Conservation (phyloP, 805 yeast species). For the Barnettozyma siamensis region DNA sequence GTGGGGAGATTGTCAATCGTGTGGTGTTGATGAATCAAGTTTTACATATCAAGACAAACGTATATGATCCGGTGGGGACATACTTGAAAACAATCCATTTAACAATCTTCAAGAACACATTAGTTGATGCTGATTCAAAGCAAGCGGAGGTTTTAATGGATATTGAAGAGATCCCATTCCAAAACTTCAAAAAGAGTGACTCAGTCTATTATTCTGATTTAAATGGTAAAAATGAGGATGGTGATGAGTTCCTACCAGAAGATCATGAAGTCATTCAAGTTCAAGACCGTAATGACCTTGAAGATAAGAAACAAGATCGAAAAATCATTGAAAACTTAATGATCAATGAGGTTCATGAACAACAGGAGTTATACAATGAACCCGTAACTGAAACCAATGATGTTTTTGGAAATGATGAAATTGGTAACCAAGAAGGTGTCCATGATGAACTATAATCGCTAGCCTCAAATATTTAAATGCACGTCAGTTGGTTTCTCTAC, state of each 20-base stretch:
- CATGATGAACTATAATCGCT: too few relatives aligned
- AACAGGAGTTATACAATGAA: too few relatives aligned
- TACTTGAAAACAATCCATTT: slow-evolving; percentile 3
- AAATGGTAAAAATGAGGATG: neutral
- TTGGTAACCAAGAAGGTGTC: too few relatives aligned
- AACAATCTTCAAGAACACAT: neutral
- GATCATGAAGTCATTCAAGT: neutral
- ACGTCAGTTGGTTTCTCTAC: too few relatives aligned
- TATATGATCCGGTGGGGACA: slow-evolving; percentile 5
- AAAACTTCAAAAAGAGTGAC: neutral
- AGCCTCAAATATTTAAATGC: too few relatives aligned
- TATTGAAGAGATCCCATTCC: neutral
- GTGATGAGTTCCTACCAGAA: neutral
- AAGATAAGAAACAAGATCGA: too few relatives aligned
- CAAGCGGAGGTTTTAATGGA: neutral
- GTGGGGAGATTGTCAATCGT: neutral
- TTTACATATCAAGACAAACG: slow-evolving; percentile 3
- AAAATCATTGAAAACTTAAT: too few relatives aligned
- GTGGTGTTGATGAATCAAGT: neutral
- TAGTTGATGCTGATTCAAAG: too few relatives aligned
- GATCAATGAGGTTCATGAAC: too few relatives aligned
- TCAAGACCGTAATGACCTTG: too few relatives aligned
- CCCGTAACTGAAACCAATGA: too few relatives aligned
- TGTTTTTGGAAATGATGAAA: too few relatives aligned
- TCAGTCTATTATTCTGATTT: neutral